These are phyloP conservation scores for Colletotrichum siamense DNA, from an alignment of 2,329 filamentous ascomycete genomes.

Conservation along the genomic window DNA sequence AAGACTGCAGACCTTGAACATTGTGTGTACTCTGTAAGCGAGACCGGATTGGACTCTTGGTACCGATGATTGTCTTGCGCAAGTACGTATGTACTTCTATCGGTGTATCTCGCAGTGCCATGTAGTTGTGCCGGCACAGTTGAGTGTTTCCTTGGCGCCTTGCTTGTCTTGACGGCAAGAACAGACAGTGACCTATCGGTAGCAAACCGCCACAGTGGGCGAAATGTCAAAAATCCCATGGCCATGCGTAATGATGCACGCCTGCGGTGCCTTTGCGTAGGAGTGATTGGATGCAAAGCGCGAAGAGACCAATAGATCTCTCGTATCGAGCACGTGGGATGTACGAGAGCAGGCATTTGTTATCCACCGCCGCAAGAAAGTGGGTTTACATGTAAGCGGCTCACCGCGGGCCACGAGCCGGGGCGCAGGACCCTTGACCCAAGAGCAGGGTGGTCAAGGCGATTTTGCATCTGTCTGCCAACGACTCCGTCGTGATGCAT, in stretches of 20 bases:
- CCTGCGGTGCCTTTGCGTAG: neutral
- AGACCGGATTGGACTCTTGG: neutral
- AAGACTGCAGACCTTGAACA: neutral
- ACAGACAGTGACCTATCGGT: neutral
- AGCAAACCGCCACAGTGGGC: neutral
- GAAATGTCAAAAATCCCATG: neutral
- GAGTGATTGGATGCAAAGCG: neutral
- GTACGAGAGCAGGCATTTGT: constrained; percentile 6
- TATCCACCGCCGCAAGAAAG: neutral
- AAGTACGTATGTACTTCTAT: neutral
- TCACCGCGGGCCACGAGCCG: neutral
- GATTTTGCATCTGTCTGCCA: neutral
- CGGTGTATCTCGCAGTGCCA: neutral
- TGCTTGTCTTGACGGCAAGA: constrained; percentile 1
- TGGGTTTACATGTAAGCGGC: constrained; percentile 7
- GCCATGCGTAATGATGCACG: neutral
- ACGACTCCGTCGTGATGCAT: neutral
- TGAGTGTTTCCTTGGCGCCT: constrained; percentile 1
- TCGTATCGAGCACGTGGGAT: constrained; percentile 9
- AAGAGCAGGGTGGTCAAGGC: neutral
- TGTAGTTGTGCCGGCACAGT: neutral
- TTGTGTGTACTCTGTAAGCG: neutral
- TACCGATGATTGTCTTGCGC: neutral
- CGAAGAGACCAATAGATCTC: constrained; percentile 3
- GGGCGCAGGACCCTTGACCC: constrained; percentile 5